Base-by-base conservation (phyloP, 371 early-diverging fungal species). In the Mortierella sp. region DNA sequence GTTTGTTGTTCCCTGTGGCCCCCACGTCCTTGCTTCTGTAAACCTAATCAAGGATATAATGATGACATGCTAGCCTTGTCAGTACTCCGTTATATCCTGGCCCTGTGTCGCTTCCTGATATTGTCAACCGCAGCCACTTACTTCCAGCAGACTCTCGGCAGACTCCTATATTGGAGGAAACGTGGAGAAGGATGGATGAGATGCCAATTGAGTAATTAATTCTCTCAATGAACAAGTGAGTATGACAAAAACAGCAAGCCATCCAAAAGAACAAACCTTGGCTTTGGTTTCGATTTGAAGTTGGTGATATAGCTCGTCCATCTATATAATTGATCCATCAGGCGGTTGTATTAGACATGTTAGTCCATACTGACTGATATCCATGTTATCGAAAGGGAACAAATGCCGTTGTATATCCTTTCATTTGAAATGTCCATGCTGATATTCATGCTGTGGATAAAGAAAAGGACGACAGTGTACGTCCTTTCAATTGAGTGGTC, bases 241-340 rank as follows among this genome's bases (percentile, higher is more conserved):
- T 24, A n/a, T 12, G 12, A 12, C 27, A 44, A n/a, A 54, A 11
- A 24, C 48, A 10, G 12, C 4, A 16, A 1, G 51, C 11, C 38
- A 70, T 4, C 6, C 3, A 60, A 49, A 29, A 7, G 18, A 5
- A 48, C 58, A 14, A 73, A 84, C 85, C 85, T 86, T 86, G 43
- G 73, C 79, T 75, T 82, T 86, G 18, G 79, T 86, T 44, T 76
- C 82, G 38, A 65, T 56, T 63, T 86, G 86, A 7, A 86, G 75
- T 48, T 82, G 82, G 24, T 82, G 79, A 35, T 82, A 86, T 10
- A 86, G 80, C 49, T 86, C 86, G n/a, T 86, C 86, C 86, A 86
- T 86, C 86, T 86, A 74, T 41, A 71, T 18, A 38, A 48, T 58
- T n/a, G 27, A 46, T 58, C 43, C 43, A 60, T 2, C 1, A 71